These are phyloP conservation scores for Melaleuca alternifolia DNA, from an alignment of 345 rosid species.

Conservation along the genomic window DNA sequence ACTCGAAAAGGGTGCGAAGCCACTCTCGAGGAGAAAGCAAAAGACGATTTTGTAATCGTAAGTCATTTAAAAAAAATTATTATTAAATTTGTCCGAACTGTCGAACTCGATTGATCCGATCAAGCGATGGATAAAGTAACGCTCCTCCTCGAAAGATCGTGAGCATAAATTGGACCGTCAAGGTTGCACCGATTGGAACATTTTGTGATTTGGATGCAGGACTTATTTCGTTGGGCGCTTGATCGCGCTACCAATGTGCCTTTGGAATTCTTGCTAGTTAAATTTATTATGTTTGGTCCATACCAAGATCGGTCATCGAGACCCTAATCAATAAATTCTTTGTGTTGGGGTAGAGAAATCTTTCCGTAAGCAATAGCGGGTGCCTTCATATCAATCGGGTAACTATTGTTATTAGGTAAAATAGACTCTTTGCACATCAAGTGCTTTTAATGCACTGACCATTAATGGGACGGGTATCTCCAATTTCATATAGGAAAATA, in stretches of 20 bases:
- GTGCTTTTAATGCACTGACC: neutral
- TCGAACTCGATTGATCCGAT: neutral
- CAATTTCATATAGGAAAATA: neutral
- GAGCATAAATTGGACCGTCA: neutral
- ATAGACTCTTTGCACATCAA: neutral
- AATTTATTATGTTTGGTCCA: neutral
- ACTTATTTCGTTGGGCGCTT: neutral
- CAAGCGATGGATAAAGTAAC: neutral
- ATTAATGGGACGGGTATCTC: accelerated
- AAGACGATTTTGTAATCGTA: neutral
- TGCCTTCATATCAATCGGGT: neutral
- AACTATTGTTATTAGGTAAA: neutral
- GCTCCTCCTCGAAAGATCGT: neutral
- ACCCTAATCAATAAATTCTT: neutral
- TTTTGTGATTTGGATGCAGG: neutral
- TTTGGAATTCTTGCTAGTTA: neutral
- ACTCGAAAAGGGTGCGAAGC: neutral
- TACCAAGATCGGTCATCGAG: neutral
- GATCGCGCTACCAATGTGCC: accelerated
- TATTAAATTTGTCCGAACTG: neutral
- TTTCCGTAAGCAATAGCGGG: neutral
- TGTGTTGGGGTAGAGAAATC: accelerated
- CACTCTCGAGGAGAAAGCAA: neutral
- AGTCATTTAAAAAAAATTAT: neutral
- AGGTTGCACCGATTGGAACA: too few relatives aligned